phyloP scores from a whole-genome alignment of 805 yeast species.

The Isabelozyma gotoi region DNA sequence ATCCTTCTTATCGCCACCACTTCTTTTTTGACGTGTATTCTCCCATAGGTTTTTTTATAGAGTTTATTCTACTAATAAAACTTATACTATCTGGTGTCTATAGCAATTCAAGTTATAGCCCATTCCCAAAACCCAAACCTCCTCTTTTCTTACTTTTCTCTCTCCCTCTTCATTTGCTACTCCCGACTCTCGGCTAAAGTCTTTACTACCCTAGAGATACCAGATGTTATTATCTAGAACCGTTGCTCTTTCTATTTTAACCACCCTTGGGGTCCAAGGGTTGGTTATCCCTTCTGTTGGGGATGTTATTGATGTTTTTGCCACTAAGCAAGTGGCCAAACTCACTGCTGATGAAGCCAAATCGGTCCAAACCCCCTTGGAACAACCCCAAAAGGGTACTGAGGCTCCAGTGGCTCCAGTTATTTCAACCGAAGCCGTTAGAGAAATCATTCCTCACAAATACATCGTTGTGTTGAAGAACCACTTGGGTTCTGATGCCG shows the following conservation, averaged over 20 bases:
- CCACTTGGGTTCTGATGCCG: conserved; percentile 50
- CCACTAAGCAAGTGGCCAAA: conserved; percentile 9
- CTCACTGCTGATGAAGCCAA: background rate
- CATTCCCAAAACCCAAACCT: too few relatives aligned
- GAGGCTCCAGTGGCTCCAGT: conserved; percentile 41
- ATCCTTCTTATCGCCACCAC: background rate
- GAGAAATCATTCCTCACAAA: conserved; percentile 62
- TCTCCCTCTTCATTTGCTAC: background rate
- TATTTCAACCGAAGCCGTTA: conserved; percentile 42
- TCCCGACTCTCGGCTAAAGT: too few relatives aligned
- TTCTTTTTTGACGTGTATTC: background rate
- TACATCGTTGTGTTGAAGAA: conserved; percentile 86
- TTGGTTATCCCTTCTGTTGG: conserved; percentile 62
- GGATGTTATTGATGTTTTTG: conserved; percentile 39
- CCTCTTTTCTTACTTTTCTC: too few relatives aligned
- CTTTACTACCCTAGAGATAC: too few relatives aligned
- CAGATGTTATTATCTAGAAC: conserved; percentile 40
- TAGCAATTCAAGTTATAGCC: background rate
- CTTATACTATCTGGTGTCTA: background rate
- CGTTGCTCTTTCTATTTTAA: conserved; percentile 43
- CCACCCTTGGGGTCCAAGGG: conserved; percentile 40
- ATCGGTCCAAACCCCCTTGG: conserved; percentile 2
- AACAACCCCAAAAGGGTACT: background rate
- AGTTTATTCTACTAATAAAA: background rate
- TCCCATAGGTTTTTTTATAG: background rate